A percentile compares a stretch with the other conserved stretches of the same genome.
phyloP scores from a whole-genome alignment of 371 early-diverging fungal genomes.

The Mortierella sp. region DNA sequence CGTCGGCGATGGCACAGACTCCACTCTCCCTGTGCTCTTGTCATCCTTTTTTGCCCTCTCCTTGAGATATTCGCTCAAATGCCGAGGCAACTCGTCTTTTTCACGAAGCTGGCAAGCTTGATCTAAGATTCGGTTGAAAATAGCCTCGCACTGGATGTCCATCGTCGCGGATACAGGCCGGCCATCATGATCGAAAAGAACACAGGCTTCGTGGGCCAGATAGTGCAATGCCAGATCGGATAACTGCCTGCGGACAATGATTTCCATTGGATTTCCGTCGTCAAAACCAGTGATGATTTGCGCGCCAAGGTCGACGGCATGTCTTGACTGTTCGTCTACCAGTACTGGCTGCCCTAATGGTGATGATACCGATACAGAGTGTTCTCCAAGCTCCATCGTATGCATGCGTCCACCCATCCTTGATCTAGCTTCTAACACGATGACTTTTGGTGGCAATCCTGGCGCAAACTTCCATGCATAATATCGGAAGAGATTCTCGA shows the following conservation, averaged over 20 bases:
- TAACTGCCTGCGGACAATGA: slow-evolving; percentile 55
- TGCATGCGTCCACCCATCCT: slow-evolving; percentile 53
- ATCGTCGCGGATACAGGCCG: slow-evolving; percentile 21
- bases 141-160: slow-evolving; percentile 38
- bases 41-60: slow-evolving; percentile 15
- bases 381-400: slow-evolving; percentile 25
- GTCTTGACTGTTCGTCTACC: background rate
- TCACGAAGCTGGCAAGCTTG: slow-evolving; percentile 35
- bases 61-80: slow-evolving; percentile 6
- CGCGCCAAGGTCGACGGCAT: slow-evolving; percentile 52
- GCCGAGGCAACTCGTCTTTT: slow-evolving; percentile 13
- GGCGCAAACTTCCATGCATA: slow-evolving; percentile 27
- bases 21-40: slow-evolving; percentile 13
- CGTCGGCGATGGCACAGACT: slow-evolving; percentile 22
- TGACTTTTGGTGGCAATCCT: slow-evolving; percentile 33
- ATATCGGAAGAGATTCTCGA: slow-evolving; percentile 43
- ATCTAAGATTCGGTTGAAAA: slow-evolving; percentile 51
- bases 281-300: slow-evolving; percentile 59
- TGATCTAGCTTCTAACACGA: slow-evolving; percentile 45
- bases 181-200: slow-evolving; percentile 51
- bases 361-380: background rate
- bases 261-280: slow-evolving; percentile 58
- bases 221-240: slow-evolving; percentile 40
- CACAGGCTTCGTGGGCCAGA: slow-evolving; percentile 28
- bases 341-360: background rate